A percentile compares a stretch with the other conserved stretches of the same genome.
Evolutionary conservation across 2,329 filamentous ascomycete genomes (phyloP).

Genomic region (Aspergillus texensis): DNA sequence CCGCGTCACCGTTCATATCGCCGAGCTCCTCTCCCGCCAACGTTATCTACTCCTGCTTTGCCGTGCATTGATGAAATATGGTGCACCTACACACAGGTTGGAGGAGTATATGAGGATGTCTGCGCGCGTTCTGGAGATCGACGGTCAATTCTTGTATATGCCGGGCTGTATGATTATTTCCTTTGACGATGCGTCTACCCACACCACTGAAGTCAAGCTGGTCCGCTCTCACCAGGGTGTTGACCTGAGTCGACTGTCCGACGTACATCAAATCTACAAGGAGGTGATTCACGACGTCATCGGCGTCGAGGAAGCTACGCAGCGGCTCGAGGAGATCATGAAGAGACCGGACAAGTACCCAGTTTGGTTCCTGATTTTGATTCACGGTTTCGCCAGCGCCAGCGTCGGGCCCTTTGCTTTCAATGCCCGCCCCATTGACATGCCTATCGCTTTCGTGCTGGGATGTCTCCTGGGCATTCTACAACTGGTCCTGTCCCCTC

Average conservation of each 20-base stretch:
- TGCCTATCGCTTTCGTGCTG: conserved; percentile 76
- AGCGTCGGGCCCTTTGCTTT: conserved; percentile 82
- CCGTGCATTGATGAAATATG: conserved; percentile 85
- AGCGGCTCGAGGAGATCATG: conserved; percentile 58
- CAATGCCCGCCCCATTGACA: conserved; percentile 73
- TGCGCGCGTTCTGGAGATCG: conserved; percentile 81
- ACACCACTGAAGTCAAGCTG: conserved; percentile 53
- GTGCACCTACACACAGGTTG: conserved; percentile 87
- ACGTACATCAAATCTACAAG: conserved; percentile 53
- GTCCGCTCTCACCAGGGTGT: conserved; percentile 48
- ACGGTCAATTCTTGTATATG: conserved; percentile 88
- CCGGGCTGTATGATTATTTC: conserved; percentile 95
- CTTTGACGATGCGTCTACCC: conserved; percentile 64
- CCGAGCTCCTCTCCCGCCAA: conserved; percentile 75
- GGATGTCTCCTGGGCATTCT: conserved; percentile 75
- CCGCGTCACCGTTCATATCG: conserved; percentile 64
- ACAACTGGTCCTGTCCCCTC: conserved; percentile 74
- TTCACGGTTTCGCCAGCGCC: conserved; percentile 77
- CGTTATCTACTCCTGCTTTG: conserved; percentile 85
- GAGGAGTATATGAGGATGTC: conserved; percentile 94
- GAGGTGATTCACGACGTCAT: conserved; percentile 53
- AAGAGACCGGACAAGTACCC: conserved; percentile 59
- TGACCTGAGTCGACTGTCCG: conserved; percentile 49
- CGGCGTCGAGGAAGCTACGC: conserved; percentile 50
- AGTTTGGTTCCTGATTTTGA: conserved; percentile 59